Evolutionary conservation across 495 filamentous ascomycete species (phyloP), one percentile per base, ranked within the genome.

Genomic region (Xanthoparmelia taractica): DNA sequence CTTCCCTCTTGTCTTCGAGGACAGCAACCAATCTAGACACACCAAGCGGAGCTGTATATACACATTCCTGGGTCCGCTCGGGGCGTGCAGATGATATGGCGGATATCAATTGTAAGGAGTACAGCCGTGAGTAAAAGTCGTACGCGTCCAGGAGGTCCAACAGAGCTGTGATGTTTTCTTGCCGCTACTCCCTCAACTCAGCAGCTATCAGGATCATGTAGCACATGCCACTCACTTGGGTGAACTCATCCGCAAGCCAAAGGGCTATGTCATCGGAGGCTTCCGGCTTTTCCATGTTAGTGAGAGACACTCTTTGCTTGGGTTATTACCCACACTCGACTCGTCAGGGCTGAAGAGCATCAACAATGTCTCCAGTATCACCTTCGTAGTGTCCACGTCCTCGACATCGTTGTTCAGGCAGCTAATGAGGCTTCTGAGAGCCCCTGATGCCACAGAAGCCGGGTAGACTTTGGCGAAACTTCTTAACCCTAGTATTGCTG

Each of bases 201-300:
- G 77, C 68, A 65, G 34, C 40, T 61, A 56, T 47, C 60, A 57
- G 27, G 41, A 54, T 41, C 12, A 17, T 31, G 34, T 47, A 36
- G 29, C 48, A 54, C 45, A 50, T 31, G 31, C n/a, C 48, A 65
- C 79, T 61, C 76, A 90, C 89, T 82, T 96, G 91, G 37, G 95
- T 97, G 69, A 98, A 98, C 73, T 97, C 92, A 76, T 98, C 94
- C 56, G 94, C 93, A 60, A 98, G 81, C 92, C 93, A 97, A 8
- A 97, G 82, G 34, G 90, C 89, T 70, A 98, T 95, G 73, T 98
- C 94, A 63, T 97, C 95, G 18, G 92, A 96, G 48, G 94, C 92
- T 81, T 98, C 94, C 58, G 92, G 91, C 86, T 88, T 71, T 57
- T 58, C 61, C 34, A 29, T 56, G 63, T 79, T 66, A 80, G 75